Evolutionary conservation across 441 rosid genomes (phyloP), one percentile per base, ranked within the genome.

Genomic region (Daphne laureola): DNA sequence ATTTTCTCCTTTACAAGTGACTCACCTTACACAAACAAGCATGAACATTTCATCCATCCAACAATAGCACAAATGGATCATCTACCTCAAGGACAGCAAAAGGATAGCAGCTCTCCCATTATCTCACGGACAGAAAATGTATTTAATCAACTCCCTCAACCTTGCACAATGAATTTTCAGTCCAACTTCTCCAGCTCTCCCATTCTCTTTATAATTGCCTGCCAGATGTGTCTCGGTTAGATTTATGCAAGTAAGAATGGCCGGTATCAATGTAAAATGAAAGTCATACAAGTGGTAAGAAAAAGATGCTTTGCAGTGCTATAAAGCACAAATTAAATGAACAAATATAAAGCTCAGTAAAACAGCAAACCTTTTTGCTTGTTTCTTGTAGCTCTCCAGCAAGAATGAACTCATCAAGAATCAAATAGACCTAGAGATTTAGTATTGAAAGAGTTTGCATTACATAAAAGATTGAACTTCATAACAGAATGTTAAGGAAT

Each of bases 371-470:
- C 90, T 79, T 81, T 75, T 92, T 92, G 87, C 98, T 92, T 58
- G 98, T 91, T 85, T 92, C 98, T 78, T 92, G 97, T n/a, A 92
- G 95, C 73, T 92, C 98, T 31, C 98, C 98, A 17, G 96, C 98
- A 67, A 92, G 98, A 73, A 92, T 89, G 81, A 92, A 92, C 62
- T 92, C 97, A 51, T 92, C 98, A 12, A 92, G 96, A 60, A 92
- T 84, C 78, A 89, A 71, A 72, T 92, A 92, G 15, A 89, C 98
- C 98, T 92, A 58, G 21, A 47, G 26, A 31, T 21, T 7, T 5
- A 31, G 38, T 31, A 9, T 9, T 1, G 38, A 31, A 9, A 31
- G 38, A 31, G 38, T 31, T 0, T 31, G 7, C 35, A 27, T 27
- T 7, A 31, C 9, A 31, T 31, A 8, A 8, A 31, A 31, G 38